Evolutionary conservation across 2,329 filamentous ascomycete species (phyloP), one percentile per base, ranked within the genome.

Genomic region (Penicillium hordei): DNA sequence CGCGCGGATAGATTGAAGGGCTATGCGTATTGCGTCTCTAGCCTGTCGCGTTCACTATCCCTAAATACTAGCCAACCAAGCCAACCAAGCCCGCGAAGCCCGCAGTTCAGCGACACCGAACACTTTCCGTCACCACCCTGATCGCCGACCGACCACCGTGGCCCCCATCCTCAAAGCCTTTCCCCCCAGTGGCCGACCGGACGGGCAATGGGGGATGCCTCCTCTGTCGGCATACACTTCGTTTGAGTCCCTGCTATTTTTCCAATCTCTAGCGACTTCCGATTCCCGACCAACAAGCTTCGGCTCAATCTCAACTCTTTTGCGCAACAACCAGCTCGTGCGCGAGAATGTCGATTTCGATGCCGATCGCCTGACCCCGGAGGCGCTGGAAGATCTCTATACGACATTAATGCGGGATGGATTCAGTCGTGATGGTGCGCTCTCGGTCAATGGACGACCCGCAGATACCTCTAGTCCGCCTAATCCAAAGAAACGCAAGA

Each of bases 161-260:
- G 71, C 72, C 70, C 72, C 71, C 52, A 74, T 73, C 65, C 67
- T 67, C 48, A 70, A 68, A 63, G 54, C 61, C 51, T 62, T 64
- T 54, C 60, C 70, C 66, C 69, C 72, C 68, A 70, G 70, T 70
- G 69, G 73, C 73, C 73, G 68, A 67, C 63, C 63, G 60, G 67
- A 69, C 70, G 67, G 72, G 71, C 71, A 73, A 77, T 77, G 75
- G 75, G 81, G 79, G 74, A 86, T 86, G 83, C 82, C 80, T 78
- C 79, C 80, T 74, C 71, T 81, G 75, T 82, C 85, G 71, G 81
- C 82, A 70, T 93, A 94, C 78, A 93, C 91, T 72, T 85, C 88
- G 67, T 89, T 95, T 80, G 92, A 96, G 83, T 89, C 88, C 71
- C 83, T 95, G 61, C 84, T 94, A 65, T 83, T 96, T 70, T 93